Evolutionary conservation across 2,329 filamentous ascomycete genomes (phyloP).

Genomic region (Aspergillus sp.): DNA sequence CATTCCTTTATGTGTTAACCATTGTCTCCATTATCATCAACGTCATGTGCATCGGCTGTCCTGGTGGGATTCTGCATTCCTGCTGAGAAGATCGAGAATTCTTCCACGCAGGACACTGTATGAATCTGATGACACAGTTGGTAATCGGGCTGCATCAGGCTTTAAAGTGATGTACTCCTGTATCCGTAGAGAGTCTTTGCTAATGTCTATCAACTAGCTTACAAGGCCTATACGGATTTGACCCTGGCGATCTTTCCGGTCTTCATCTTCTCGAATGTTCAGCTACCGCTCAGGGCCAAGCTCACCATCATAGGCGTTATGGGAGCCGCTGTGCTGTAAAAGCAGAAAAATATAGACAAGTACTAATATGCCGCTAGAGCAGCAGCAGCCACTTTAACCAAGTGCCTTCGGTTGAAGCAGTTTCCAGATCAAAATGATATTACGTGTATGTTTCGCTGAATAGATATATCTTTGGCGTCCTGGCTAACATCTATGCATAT

Average conservation of each 20-base stretch:
- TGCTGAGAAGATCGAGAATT: neutral
- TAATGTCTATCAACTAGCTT: neutral
- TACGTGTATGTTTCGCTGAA: neutral
- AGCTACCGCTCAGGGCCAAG: neutral
- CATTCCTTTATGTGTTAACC: neutral
- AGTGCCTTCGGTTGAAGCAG: neutral
- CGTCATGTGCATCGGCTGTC: neutral
- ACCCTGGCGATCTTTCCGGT: neutral
- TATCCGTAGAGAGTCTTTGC: too few species aligned
- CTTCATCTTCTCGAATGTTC: neutral
- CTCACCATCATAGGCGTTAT: neutral
- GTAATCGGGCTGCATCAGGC: neutral
- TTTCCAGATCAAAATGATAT: neutral
- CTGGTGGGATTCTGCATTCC: neutral
- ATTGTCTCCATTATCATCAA: neutral
- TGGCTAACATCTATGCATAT: neutral
- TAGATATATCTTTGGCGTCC: slow-evolving; percentile 2
- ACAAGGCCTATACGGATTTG: neutral
- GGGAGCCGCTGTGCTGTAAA: neutral
- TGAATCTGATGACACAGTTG: neutral
- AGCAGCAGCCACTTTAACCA: neutral
- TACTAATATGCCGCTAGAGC: neutral
- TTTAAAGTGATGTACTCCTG: neutral
- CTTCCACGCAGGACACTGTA: neutral
- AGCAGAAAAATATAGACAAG: too few species aligned